Evolutionary conservation across 768 basidiomycete genomes (phyloP).

Genomic region (Tulasnella sp.): DNA sequence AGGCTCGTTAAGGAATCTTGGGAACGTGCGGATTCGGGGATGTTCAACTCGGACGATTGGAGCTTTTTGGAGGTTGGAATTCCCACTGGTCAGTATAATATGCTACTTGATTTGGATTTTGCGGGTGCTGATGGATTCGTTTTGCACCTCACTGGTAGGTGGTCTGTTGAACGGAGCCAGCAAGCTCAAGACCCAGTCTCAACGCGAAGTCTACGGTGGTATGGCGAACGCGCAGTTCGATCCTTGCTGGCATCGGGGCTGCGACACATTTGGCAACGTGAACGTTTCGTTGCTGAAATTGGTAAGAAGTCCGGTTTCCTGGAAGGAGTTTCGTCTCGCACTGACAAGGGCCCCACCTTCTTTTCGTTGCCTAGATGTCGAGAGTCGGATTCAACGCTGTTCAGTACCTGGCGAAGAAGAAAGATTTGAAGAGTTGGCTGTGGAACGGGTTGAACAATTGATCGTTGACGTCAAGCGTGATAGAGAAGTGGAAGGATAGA

Average conservation of each 20-base stretch:
- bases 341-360: background rate
- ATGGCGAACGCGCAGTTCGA: conserved; percentile 10
- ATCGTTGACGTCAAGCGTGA: background rate
- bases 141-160: background rate
- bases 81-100: background rate
- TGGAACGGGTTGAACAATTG: conserved; percentile 31
- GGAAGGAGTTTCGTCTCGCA: background rate
- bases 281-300: conserved; percentile 20
- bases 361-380: background rate
- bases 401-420: conserved; percentile 4
- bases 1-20: background rate
- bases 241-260: background rate
- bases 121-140: background rate
- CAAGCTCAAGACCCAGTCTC: conserved; percentile 3
- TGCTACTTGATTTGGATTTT: no score
- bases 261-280: conserved; percentile 12
- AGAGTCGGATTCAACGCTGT: conserved; percentile 9
- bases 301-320: background rate
- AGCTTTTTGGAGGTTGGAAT: conserved; percentile 17
- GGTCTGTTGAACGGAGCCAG: conserved; percentile 8
- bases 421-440: conserved; percentile 12
- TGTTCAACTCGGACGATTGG: conserved; percentile 24
- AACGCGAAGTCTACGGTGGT: background rate
- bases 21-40: conserved; percentile 1
- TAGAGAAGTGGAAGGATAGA: background rate